Evolutionary conservation across 139 green algal genomes (phyloP), one percentile per base, ranked within the genome.

Genomic region (Zygnema circumcarinatum): DNA sequence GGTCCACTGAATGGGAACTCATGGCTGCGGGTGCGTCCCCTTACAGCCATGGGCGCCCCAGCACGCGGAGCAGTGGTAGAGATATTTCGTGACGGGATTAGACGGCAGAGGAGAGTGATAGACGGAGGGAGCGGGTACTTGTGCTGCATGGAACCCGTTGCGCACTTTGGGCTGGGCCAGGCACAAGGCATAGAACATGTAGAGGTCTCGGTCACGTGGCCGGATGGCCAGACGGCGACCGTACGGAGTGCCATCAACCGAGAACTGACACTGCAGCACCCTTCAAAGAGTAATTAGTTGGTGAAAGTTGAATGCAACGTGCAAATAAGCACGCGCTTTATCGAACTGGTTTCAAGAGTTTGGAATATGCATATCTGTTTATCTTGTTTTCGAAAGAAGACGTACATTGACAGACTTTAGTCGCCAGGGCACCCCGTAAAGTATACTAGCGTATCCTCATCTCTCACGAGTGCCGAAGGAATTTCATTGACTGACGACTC

Each of bases 91-190:
- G 7, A 74, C 7, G 31, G 47, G 3, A 3, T 35, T 20, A 72
- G 72, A 35, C 3, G n/a, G 2, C 81, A 88, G 41, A 35, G 35
- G 52, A 62, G 79, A 35, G 36, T 87, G 16, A 74, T 89, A 25
- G 84, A 89, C 16, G 72, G 36, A 35, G 84, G 84, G 21, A 86
- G 68, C 33, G 84, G 84, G 33, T 89, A 89, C n/a, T 76, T 89
- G 78, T 89, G 84, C 75, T 74, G 41, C 11, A 90, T 90, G 85
- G 85, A 90, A 68, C 85, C 85, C 2, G 75, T 90, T 76, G 85
- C 85, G 3, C 85, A 90, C 32, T 90, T 90, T 85, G 78, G 85
- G n/a, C 75, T 90, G 29, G 78, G 85, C 2, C 2, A 35, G 29
- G 52, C 54, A 29, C 2, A 83, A 83, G 2, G 54, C 54, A 29